Evolutionary conservation across 2,329 filamentous ascomycete genomes (phyloP).

Genomic region (Talaromyces amestolkiae): DNA sequence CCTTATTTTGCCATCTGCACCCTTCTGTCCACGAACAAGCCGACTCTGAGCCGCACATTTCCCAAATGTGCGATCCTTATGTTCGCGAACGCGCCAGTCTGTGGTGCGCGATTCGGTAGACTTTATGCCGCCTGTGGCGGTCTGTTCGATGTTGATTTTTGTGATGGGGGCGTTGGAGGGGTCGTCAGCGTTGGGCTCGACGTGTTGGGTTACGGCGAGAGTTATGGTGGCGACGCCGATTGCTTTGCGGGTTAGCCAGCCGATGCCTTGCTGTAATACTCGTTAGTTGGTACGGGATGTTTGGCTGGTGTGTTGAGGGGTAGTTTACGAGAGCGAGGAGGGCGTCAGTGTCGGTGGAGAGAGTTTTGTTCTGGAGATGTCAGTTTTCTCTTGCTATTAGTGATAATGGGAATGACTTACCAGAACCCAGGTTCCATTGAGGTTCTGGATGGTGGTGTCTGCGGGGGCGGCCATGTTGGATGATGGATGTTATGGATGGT

Average conservation of each 20-base stretch:
- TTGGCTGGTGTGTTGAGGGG: neutral
- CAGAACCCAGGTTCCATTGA: constrained; percentile 68
- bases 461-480: constrained; percentile 66
- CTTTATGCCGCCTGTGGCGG: constrained; percentile 67
- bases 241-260: constrained; percentile 70
- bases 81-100: constrained; percentile 61
- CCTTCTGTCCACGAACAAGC: constrained; percentile 44
- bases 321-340: constrained; percentile 61
- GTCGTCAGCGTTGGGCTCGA: constrained; percentile 45
- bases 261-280: constrained; percentile 58
- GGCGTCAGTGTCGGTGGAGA: constrained; percentile 67
- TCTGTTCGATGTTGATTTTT: constrained; percentile 71
- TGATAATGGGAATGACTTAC: constrained; percentile 41
- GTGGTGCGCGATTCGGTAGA: constrained; percentile 59
- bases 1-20: constrained; percentile 38
- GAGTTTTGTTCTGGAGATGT: constrained; percentile 65
- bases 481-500: constrained; percentile 9
- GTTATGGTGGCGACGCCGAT: constrained; percentile 68
- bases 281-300: neutral
- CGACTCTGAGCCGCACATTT: constrained; percentile 60
- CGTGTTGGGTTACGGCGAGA: constrained; percentile 60
- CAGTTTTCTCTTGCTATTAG: neutral
- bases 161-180: constrained; percentile 37
- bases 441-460: constrained; percentile 63
- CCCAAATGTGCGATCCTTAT: constrained; percentile 79